A percentile compares a stretch with the other conserved stretches of the same genome.
phyloP scores from a whole-genome alignment of 1,284 basidiomycete genomes.

The Marasmius oreades region DNA sequence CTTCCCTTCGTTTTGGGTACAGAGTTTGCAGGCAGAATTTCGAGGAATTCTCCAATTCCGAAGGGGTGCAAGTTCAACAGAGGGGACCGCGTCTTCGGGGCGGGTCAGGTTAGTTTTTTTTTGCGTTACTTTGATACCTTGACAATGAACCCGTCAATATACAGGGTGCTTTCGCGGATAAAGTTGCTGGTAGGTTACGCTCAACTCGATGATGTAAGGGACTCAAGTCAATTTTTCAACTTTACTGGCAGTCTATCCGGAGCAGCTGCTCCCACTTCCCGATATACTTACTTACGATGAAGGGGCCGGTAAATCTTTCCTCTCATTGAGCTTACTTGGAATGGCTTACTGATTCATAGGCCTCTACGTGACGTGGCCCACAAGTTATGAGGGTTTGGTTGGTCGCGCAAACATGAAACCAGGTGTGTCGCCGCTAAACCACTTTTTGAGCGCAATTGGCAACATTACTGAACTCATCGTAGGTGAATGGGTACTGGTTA shows the following conservation, averaged over 20 bases:
- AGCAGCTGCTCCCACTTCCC: slow-evolving; percentile 17
- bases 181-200: slow-evolving; percentile 36
- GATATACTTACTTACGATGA: slow-evolving; percentile 17
- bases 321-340: slow-evolving; percentile 1
- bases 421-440: slow-evolving; percentile 52
- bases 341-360: slow-evolving; percentile 34
- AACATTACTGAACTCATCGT: slow-evolving; percentile 13
- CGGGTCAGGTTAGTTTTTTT: slow-evolving; percentile 27
- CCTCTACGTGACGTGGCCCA: slow-evolving; percentile 83
- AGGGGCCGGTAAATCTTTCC: slow-evolving; percentile 16
- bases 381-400: slow-evolving; percentile 85
- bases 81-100: slow-evolving; percentile 90
- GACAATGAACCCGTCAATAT: neutral
- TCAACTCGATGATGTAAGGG: neutral
- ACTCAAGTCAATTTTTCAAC: slow-evolving; percentile 34
- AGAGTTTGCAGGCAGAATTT: slow-evolving; percentile 85
- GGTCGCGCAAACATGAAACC: slow-evolving; percentile 77
- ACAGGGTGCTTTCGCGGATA: slow-evolving; percentile 81
- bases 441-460: slow-evolving; percentile 2
- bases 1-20: slow-evolving; percentile 82
- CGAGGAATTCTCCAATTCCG: slow-evolving; percentile 76
- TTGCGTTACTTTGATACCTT: neutral
- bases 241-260: slow-evolving; percentile 12
- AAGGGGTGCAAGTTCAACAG: slow-evolving; percentile 75
- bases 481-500: slow-evolving; percentile 89